phyloP scores from a whole-genome alignment of 371 early-diverging fungal genomes.

The Mortierella sp. region DNA sequence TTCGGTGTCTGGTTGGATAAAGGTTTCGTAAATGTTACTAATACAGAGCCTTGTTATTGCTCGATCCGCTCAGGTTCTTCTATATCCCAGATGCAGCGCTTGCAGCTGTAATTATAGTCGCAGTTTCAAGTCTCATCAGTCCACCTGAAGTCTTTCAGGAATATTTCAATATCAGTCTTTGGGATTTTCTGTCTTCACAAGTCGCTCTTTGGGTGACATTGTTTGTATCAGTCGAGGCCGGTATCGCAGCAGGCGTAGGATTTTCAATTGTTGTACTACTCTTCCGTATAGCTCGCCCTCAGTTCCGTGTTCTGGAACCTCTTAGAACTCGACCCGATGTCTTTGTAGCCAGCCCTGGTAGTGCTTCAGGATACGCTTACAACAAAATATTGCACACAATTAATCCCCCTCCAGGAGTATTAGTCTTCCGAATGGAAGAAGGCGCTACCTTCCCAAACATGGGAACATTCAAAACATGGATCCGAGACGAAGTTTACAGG shows the following conservation, averaged over 20 bases:
- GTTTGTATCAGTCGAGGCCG: slow-evolving; percentile 77
- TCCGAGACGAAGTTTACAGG: slow-evolving; percentile 29
- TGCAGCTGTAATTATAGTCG: slow-evolving; percentile 84
- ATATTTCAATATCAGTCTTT: slow-evolving; percentile 60
- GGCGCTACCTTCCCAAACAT: slow-evolving; percentile 68
- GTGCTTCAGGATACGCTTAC: not conserved
- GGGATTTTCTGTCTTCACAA: slow-evolving; percentile 66
- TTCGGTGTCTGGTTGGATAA: too few relatives aligned
- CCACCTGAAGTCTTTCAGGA: slow-evolving; percentile 14
- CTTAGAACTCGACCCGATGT: slow-evolving; percentile 28
- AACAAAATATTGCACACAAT: slow-evolving; percentile 13
- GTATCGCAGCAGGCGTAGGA: slow-evolving; percentile 75
- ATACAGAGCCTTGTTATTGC: not conserved
- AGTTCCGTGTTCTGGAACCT: slow-evolving; percentile 59
- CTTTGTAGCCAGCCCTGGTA: slow-evolving; percentile 15
- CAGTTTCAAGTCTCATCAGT: slow-evolving; percentile 62
- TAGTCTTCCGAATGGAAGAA: slow-evolving; percentile 62
- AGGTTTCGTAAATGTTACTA: too few relatives aligned
- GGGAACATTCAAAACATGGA: slow-evolving; percentile 37
- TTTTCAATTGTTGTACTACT: slow-evolving; percentile 75
- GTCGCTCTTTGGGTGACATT: slow-evolving; percentile 73
- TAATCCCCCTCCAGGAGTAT: slow-evolving; percentile 55
- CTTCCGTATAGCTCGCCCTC: slow-evolving; percentile 79
- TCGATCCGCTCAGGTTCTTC: slow-evolving; percentile 69
- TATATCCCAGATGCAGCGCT: slow-evolving; percentile 86